Conservation (phyloP, 768 basidiomycete genomes). For the Scleroderma bovista region DNA sequence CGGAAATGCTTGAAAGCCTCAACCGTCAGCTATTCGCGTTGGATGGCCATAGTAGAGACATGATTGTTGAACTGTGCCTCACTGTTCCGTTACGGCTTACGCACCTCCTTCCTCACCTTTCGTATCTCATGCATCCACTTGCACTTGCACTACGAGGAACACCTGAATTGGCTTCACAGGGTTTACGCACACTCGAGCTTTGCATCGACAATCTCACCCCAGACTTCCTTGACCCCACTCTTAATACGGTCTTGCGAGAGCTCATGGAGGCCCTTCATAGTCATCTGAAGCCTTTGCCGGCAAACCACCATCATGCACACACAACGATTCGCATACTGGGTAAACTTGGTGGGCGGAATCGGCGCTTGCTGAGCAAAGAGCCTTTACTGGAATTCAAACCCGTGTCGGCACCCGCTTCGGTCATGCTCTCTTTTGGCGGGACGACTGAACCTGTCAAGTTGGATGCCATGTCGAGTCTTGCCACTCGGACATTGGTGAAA, state of each 20-base stretch:
- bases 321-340: conserved; percentile 95
- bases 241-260: conserved; percentile 87
- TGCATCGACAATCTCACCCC: conserved; percentile 98
- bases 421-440: conserved; percentile 71
- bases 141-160: conserved; percentile 85
- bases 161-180: conserved; percentile 90
- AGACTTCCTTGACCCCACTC: conserved; percentile 95
- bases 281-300: conserved; percentile 85
- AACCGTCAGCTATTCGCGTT: conserved; percentile 86
- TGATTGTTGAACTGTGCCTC: conserved; percentile 94
- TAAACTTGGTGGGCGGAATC: conserved; percentile 92
- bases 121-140: conserved; percentile 94
- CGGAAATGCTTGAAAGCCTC: conserved; percentile 94
- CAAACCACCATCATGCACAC: conserved; percentile 85
- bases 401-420: conserved; percentile 63
- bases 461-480: conserved; percentile 58
- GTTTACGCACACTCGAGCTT: conserved; percentile 92
- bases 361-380: conserved; percentile 78
- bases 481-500: conserved; percentile 55
- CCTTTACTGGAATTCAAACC: conserved; percentile 67
- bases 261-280: conserved; percentile 92
- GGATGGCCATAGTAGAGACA: conserved; percentile 76
- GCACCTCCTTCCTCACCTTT: conserved; percentile 90
- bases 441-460: conserved; percentile 60
- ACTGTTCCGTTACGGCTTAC: conserved; percentile 95